These are phyloP conservation scores for Tetrapisispora fleetii DNA, from an alignment of 805 yeast genomes.

Conservation along the genomic window DNA sequence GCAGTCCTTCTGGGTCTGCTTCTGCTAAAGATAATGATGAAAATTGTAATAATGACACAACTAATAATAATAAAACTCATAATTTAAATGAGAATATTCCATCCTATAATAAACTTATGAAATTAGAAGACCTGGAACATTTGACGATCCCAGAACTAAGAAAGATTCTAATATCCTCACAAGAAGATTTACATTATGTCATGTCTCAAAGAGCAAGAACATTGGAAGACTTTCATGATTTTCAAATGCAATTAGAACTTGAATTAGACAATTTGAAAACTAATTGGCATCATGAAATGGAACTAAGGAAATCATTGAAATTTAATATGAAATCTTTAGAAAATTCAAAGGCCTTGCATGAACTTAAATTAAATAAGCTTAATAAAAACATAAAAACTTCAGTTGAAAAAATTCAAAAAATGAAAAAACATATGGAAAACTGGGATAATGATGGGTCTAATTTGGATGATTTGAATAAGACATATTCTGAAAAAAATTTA, in stretches of 20 bases:
- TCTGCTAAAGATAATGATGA: background rate
- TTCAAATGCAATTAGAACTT: conserved; percentile 19
- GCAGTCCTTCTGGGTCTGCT: background rate
- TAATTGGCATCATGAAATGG: conserved; percentile 28
- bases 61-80: background rate
- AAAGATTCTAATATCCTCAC: conserved; percentile 25
- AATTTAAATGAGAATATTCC: conserved; percentile 9
- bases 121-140: conserved; percentile 22
- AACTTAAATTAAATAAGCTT: conserved; percentile 23
- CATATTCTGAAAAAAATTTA: conserved; percentile 7
- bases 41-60: background rate
- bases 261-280: conserved; percentile 24
- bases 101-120: conserved; percentile 21
- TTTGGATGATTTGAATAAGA: conserved; percentile 8
- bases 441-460: conserved; percentile 13
- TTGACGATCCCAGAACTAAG: conserved; percentile 27
- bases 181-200: conserved; percentile 29
- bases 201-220: conserved; percentile 19
- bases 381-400: conserved; percentile 21
- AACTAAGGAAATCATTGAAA: conserved; percentile 24
- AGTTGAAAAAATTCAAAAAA: conserved; percentile 16
- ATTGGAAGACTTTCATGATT: conserved; percentile 24
- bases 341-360: conserved; percentile 25
- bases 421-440: conserved; percentile 22
- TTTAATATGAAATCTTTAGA: conserved; percentile 28